Base-by-base conservation (phyloP, 495 filamentous ascomycete species). In the Penicillium maclennaniae region DNA sequence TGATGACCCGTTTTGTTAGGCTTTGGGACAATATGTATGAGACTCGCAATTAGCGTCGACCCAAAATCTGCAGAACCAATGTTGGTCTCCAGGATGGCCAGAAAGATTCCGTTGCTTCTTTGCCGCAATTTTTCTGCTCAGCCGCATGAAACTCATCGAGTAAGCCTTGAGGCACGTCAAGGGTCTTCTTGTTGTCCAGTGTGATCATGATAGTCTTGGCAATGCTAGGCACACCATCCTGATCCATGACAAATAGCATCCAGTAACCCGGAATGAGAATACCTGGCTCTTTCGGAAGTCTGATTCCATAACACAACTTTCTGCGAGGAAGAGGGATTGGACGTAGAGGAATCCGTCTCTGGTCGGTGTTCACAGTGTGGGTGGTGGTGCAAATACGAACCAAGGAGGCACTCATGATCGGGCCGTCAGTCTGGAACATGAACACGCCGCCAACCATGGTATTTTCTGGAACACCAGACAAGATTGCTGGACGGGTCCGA, bases 291-390 rank as follows among this genome's bases (percentile, higher is more conserved):
- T 50, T 28, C 25, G 46, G 52, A 14, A 39, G 14, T n/a, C 15
- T 15, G 10, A 7, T 39, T 16, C 16, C 4, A 54, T 41, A 7
- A 19, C 39, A 7, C 10, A 45, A 23, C 7, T 31, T 36, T 28
- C 20, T 19, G 28, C 34, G 23, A 23, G 23, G 27, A 31, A 37
- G 1, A 39, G 19, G 46, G 6, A 20, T 25, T 0, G 25, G 46
- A 17, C 53, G 56, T 1, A 82, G 65, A 1, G 70, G 65, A 40
- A 84, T 68, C 3, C 80, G 74, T 9, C 82, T 66, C 62, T 85
- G 81, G 54, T 83, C 82, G 1, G 79, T 84, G 56, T 85, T 78
- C 41, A 85, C 73, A 1, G 79, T 77, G 51, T 85, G 82, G 12
- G 82, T 82, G 7, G 66, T 65, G 2, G 69, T 71, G 20, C 79